Percentiles rank a stretch among this genome's conserved stretches.
These are phyloP conservation scores for Monascus purpureus DNA, from an alignment of 495 filamentous ascomycete species.

Conservation along the genomic window DNA sequence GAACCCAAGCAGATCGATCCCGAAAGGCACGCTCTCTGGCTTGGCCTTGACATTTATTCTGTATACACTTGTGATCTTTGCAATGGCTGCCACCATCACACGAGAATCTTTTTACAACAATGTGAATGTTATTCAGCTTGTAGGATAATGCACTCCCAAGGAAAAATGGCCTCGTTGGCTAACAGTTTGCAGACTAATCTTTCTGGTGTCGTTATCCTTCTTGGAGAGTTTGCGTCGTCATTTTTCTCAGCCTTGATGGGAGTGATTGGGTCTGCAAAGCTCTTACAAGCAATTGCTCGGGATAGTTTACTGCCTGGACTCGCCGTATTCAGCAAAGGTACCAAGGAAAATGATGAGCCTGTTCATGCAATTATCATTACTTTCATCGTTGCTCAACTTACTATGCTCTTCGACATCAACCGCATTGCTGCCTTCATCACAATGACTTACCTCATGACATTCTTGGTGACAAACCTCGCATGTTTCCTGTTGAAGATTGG, in stretches of 20 bases:
- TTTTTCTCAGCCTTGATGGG: conserved; percentile 85
- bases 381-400: conserved; percentile 60
- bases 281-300: conserved; percentile 70
- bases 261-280: conserved; percentile 75
- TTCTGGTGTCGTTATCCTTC: conserved; percentile 56
- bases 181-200: conserved; percentile 41
- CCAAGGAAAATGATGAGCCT: conserved; percentile 61
- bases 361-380: conserved; percentile 65
- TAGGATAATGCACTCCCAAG: conserved; percentile 15
- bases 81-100: conserved; percentile 67
- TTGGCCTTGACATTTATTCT: conserved; percentile 61
- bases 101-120: conserved; percentile 61
- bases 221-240: conserved; percentile 68
- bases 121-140: conserved; percentile 63
- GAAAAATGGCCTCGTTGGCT: conserved; percentile 6
- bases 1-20: conserved; percentile 75
- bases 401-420: conserved; percentile 76
- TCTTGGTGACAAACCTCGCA: conserved; percentile 57
- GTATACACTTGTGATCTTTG: conserved; percentile 64
- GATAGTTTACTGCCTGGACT: conserved; percentile 70
- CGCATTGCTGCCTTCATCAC: conserved; percentile 79
- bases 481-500: conserved; percentile 81
- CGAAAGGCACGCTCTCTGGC: conserved; percentile 65
- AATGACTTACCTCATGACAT: conserved; percentile 71
- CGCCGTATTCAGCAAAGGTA: conserved; percentile 61